A percentile compares a stretch with the other conserved stretches of the same genome.
Evolutionary conservation across 441 rosid genomes (phyloP).

Genomic region (Populus hybrid): DNA sequence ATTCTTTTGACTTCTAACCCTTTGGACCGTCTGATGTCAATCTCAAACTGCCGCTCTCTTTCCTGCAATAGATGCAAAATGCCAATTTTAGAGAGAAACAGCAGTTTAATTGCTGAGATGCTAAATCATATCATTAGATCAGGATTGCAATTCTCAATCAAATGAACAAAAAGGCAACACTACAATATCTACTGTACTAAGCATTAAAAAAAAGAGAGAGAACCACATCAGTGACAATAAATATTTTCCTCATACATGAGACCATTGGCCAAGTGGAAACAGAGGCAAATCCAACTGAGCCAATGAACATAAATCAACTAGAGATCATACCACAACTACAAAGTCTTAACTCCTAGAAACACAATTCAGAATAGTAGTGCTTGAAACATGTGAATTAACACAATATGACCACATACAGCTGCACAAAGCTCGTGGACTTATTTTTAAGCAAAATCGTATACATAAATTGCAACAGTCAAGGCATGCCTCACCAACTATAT

Average conservation of each 20-base stretch:
- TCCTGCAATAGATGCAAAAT: conserved; percentile 46
- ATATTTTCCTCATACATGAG: not conserved
- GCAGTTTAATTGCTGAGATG: not conserved
- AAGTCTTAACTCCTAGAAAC: not conserved
- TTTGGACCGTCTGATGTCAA: conserved; percentile 66
- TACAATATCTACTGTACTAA: not conserved
- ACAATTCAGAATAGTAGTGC: not conserved
- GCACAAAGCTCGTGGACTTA: not conserved
- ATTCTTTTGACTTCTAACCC: conserved; percentile 86
- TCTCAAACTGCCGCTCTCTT: conserved; percentile 88
- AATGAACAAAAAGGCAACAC: not conserved
- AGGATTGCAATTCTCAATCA: not conserved
- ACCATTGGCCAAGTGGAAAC: not conserved
- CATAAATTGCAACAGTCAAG: not conserved
- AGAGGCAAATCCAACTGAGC: not conserved
- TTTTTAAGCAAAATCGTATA: not conserved
- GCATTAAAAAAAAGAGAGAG: not conserved
- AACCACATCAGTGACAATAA: not conserved
- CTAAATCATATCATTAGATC: not conserved
- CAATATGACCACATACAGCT: not conserved
- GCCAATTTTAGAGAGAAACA: conserved; percentile 1
- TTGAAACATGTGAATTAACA: not conserved
- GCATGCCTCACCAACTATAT: not conserved
- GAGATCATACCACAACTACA: not conserved
- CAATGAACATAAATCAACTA: not conserved